Percentiles rank a stretch among this genome's conserved stretches.
Conservation (phyloP, 768 basidiomycete species). For the Suillus discolor region DNA sequence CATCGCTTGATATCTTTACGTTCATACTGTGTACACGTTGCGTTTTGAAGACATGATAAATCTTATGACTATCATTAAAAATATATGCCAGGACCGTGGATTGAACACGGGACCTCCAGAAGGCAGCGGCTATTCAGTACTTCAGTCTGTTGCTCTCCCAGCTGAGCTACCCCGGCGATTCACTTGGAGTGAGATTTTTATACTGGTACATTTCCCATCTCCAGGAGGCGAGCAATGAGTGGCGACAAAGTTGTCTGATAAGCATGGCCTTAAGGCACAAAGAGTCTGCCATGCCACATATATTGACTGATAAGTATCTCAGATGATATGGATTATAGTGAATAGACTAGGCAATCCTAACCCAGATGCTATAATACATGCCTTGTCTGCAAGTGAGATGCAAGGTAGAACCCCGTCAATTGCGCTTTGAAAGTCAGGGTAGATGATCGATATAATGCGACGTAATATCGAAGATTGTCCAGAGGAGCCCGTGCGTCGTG, state of each 20-base stretch:
- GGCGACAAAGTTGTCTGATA: background rate
- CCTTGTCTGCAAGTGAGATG: slow-evolving; percentile 21
- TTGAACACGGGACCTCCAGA: slow-evolving; percentile 49
- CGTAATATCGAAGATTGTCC: slow-evolving; percentile 90
- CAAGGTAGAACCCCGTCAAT: background rate
- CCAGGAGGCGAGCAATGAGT: background rate
- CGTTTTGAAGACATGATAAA: background rate
- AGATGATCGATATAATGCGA: slow-evolving; percentile 72
- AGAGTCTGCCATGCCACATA: background rate
- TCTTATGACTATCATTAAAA: background rate
- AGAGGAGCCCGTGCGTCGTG: slow-evolving; percentile 90
- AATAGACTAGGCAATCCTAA: slow-evolving; percentile 10
- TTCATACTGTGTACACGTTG: background rate
- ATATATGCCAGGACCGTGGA: slow-evolving; percentile 43
- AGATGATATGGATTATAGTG: slow-evolving; percentile 11
- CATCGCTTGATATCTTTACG: slow-evolving; percentile 46
- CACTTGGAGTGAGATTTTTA: background rate
- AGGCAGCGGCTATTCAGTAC: slow-evolving; percentile 10
- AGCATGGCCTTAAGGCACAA: background rate
- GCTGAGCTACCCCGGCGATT: slow-evolving; percentile 35
- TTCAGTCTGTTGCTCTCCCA: slow-evolving; percentile 43
- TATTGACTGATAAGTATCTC: background rate
- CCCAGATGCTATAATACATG: slow-evolving; percentile 29
- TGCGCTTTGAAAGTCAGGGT: slow-evolving; percentile 31
- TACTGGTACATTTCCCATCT: background rate